These are phyloP conservation scores for Dimocarpus longan DNA, from an alignment of 345 rosid genomes.

Conservation along the genomic window DNA sequence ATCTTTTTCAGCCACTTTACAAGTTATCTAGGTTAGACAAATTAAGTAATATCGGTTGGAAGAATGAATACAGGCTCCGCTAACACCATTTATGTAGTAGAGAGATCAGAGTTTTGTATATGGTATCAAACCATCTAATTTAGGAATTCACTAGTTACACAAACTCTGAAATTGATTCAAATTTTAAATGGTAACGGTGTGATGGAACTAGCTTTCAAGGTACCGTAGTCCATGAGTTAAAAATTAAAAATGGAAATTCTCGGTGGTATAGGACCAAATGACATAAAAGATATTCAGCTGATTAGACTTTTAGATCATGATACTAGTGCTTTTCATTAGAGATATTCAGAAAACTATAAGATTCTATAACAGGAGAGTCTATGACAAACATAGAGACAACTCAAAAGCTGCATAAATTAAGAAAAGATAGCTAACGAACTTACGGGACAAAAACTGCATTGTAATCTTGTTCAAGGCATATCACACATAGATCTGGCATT, in stretches of 20 bases:
- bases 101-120: neutral
- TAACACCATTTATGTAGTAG: neutral
- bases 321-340: neutral
- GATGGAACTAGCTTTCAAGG: neutral
- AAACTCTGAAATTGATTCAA: neutral
- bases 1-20: neutral
- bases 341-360: neutral
- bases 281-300: neutral
- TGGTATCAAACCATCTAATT: neutral
- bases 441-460: constrained; percentile 92
- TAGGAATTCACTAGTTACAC: neutral
- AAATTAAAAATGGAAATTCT: neutral
- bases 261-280: neutral
- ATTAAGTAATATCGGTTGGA: neutral
- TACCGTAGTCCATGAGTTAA: neutral
- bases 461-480: constrained; percentile 93
- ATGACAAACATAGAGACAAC: neutral
- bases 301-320: neutral
- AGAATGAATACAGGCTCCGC: neutral
- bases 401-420: constrained; percentile 10
- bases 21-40: neutral
- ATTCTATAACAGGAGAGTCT: neutral
- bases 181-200: neutral
- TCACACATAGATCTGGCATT: constrained; percentile 89
- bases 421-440: constrained; percentile 27